phyloP scores from a whole-genome alignment of 306 rosid species.

The Heteromeles arbutifolia region DNA sequence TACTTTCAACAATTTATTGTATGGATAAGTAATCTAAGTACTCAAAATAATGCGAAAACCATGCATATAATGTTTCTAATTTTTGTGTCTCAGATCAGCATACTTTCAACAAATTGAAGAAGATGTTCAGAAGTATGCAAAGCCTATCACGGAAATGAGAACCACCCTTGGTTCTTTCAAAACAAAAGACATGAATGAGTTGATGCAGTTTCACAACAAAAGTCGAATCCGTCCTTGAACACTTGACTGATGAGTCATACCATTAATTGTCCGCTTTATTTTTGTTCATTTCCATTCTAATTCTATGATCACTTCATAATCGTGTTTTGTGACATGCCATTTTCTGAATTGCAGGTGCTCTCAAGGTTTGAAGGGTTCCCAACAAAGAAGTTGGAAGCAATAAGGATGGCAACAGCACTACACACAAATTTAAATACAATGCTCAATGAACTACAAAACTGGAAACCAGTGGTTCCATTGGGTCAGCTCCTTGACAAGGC shows the following conservation, averaged over 20 bases:
- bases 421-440: conserved; percentile 44
- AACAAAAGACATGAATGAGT: conserved; percentile 53
- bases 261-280: background rate
- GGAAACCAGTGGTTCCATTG: conserved; percentile 48
- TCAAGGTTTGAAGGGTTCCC: conserved; percentile 80
- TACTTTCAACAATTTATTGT: too few relatives aligned
- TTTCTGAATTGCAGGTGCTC: conserved; percentile 39
- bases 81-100: conserved; percentile 52
- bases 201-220: conserved; percentile 54
- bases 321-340: background rate
- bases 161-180: conserved; percentile 44
- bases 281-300: background rate
- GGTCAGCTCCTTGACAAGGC: conserved; percentile 47
- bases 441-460: conserved; percentile 48
- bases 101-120: conserved; percentile 86
- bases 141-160: conserved; percentile 45
- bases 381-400: conserved; percentile 58
- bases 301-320: background rate
- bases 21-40: too few relatives aligned
- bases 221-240: conserved; percentile 64
- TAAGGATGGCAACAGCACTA: conserved; percentile 64
- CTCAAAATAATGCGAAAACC: background rate
- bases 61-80: background rate
- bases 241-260: conserved; percentile 65
- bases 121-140: conserved; percentile 58